Evolutionary conservation across 805 yeast species (phyloP).

Genomic region (Saccharomyces eubayanus): DNA sequence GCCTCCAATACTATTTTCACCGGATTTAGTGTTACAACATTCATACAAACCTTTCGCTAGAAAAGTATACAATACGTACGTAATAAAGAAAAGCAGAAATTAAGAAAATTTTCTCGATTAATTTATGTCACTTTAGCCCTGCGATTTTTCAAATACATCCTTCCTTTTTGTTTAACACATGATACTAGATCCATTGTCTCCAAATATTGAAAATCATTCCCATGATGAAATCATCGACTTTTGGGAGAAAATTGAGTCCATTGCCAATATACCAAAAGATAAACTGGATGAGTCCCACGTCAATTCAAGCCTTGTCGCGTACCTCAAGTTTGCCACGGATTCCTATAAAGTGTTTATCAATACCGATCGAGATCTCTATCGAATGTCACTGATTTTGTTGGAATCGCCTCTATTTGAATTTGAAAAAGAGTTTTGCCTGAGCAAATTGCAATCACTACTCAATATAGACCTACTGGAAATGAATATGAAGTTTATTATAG

Average conservation of each 20-base stretch:
- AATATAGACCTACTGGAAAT: slow-evolving; percentile 31
- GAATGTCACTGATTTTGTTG: slow-evolving; percentile 29
- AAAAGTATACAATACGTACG: background rate
- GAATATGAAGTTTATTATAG: slow-evolving; percentile 35
- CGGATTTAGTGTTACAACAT: background rate
- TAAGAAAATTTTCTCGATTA: background rate
- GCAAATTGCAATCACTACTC: slow-evolving; percentile 42
- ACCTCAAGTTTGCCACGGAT: slow-evolving; percentile 23
- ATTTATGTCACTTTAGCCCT: background rate
- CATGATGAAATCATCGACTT: slow-evolving; percentile 16
- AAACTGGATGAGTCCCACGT: slow-evolving; percentile 8
- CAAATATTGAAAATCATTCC: slow-evolving; percentile 8
- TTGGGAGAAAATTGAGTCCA: slow-evolving; percentile 24
- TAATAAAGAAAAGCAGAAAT: background rate
- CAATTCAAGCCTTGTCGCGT: slow-evolving; percentile 25
- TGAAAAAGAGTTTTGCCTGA: slow-evolving; percentile 38
- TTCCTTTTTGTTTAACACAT: slow-evolving; percentile 4
- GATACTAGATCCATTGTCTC: slow-evolving; percentile 21
- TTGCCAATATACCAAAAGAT: slow-evolving; percentile 11
- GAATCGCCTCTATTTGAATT: slow-evolving; percentile 32
- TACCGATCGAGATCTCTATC: slow-evolving; percentile 30
- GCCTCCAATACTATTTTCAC: no score
- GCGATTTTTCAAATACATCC: background rate
- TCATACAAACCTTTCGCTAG: background rate
- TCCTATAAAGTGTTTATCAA: slow-evolving; percentile 18